Evolutionary conservation across 176 grass and related monocot species (phyloP), one percentile per base, ranked within the genome.

Genomic region (Echinochloa phyllopogon): DNA sequence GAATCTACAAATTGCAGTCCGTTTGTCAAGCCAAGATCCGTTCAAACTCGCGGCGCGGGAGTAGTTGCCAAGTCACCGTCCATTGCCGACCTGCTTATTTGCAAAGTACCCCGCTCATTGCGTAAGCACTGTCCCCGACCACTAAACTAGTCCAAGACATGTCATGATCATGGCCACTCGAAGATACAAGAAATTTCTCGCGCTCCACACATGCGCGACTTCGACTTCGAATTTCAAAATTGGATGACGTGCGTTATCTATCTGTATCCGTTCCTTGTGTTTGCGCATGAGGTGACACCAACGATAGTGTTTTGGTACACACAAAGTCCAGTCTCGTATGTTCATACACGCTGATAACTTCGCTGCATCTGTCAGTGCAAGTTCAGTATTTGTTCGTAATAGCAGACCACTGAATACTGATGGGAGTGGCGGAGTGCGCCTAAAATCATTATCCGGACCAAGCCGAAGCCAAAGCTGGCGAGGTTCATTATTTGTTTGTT

Each of bases 1-100:
- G 29, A 33, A 11, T 2, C 47, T 49, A 13, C 47, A 14, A 10
- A 49, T 49, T 13, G 11, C 58, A 67, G 38, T 65, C 74, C 81
- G 48, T 42, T 58, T 17, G 39, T 74, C 48, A 0, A 9, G 43
- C 16, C 61, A 18, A 49, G 55, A 44, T 10, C 33, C 10, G 61
- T 76, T 85, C 69, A 52, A 81, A 89, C 77, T 75, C 0, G 59
- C 15, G 21, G 69, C 59, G 60, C 76, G 68, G n/a, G 60, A 59
- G 86, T 49, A 18, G 87, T 21, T 85, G 51, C 3, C 5, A 8
- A 4, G 82, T 85, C 87, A 13, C 67, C 49, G 39, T 50, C 76
- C 15, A 80, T 39, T 1, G 69, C 50, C 75, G 66, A 65, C 45
- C 51, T 48, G 14, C 41, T 68, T 68, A 69, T 57, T 25, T 14